Evolutionary conservation across 768 basidiomycete genomes (phyloP), one percentile per base, ranked within the genome.

Genomic region (Podaxis sp.): DNA sequence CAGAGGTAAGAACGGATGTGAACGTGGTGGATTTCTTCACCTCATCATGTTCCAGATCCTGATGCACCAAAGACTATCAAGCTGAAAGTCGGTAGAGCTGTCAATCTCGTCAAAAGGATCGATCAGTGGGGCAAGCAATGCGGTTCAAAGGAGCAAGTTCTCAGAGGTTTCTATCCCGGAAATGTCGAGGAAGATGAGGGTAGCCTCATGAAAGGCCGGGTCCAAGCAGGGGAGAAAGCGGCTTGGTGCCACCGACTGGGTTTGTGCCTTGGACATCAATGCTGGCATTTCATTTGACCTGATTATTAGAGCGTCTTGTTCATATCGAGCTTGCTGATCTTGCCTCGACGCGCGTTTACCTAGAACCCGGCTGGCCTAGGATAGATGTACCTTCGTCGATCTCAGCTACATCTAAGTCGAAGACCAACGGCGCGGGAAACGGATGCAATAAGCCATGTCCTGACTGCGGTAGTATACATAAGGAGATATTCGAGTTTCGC

Each of bases 81-180:
- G 65, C 77, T 92, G 64, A 93, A 94, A 77, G 89, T 93, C 25
- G 93, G 92, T 14, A 83, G 91, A 36, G 79, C 92, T 1, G 81
- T 82, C 37, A 91, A 91, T 69, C 79, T 92, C 23, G 81, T 78
- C 32, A 87, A 87, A 65, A 79, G 92, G 32, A 78, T 92, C 50
- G 84, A 88, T 68, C 81, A 94, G 65, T 93, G 92, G 92, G 79
- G 79, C 21, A 92, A 88, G 65, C 89, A 91, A 65, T 94, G 92
- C 62, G 83, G 83, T 3, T 90, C 89, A 6, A 90, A 88, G 70
- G 82, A 86, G 64, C 89, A 87, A 55, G 81, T 91, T 38, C 72
- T 90, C 14, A 80, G 89, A 47, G 90, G 90, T 0, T 89, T 82
- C 75, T 91, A 86, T 79, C 92, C 92, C 1, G 82, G 81, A 46